Conservation (phyloP, 1,139 yeast genomes). For the Saccharomyces hybrid region DNA sequence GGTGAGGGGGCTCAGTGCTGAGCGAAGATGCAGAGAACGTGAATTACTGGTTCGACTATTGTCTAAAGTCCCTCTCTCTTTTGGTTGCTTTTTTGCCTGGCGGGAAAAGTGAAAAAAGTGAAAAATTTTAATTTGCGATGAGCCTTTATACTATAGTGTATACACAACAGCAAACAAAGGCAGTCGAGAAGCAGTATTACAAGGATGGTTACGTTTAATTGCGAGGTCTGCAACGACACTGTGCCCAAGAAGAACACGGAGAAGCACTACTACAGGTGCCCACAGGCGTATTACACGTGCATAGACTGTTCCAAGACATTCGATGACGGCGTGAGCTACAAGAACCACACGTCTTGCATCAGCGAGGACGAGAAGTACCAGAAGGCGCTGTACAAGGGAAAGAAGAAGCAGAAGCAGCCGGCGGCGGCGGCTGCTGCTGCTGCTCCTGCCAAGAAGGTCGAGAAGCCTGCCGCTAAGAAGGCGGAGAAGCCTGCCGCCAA, state of each 20-base stretch:
- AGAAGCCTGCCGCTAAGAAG: background rate
- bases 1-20: background rate
- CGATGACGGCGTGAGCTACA: conserved; percentile 55
- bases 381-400: conserved; percentile 70
- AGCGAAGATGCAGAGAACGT: background rate
- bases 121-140: conserved; percentile 1
- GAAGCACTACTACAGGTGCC: conserved; percentile 75
- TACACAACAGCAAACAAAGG: background rate
- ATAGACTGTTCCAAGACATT: conserved; percentile 90
- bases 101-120: background rate
- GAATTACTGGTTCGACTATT: background rate
- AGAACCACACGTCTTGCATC: conserved; percentile 77
- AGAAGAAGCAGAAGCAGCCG: conserved; percentile 29
- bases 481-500: conserved; percentile 1
- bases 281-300: conserved; percentile 83
- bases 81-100: background rate
- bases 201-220: conserved; percentile 37
- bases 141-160: background rate
- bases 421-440: background rate
- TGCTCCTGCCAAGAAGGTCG: background rate
- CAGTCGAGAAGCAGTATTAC: no score
- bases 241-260: conserved; percentile 79
- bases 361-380: conserved; percentile 94
- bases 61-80: background rate
- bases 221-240: conserved; percentile 75